Evolutionary conservation across 2,329 filamentous ascomycete genomes (phyloP).

Genomic region (Trichoderma endophyticum): DNA sequence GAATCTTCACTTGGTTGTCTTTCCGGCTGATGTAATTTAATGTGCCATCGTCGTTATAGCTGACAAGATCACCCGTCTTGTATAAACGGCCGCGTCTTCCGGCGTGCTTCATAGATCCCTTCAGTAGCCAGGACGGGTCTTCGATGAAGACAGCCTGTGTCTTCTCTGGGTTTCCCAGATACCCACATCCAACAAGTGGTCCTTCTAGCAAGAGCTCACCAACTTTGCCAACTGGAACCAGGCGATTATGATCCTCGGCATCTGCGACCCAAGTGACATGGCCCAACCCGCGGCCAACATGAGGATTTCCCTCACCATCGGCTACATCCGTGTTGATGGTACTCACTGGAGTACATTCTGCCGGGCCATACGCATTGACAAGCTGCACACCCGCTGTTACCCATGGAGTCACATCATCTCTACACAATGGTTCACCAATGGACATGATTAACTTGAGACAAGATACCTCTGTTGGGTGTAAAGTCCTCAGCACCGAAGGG

Average conservation of each 20-base stretch:
- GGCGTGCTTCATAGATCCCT: constrained; percentile 26
- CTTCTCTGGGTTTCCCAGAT: constrained; percentile 50
- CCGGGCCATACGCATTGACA: constrained; percentile 14
- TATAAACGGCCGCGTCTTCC: no score
- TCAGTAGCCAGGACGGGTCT: constrained; percentile 44
- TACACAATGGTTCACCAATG: constrained; percentile 40
- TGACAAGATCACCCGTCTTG: no score
- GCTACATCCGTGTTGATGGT: constrained; percentile 34
- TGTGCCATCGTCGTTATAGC: no score
- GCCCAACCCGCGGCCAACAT: neutral
- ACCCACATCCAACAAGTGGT: constrained; percentile 52
- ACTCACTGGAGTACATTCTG: constrained; percentile 8
- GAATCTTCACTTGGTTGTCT: constrained; percentile 30
- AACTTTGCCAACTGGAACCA: constrained; percentile 40
- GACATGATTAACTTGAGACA: constrained; percentile 33
- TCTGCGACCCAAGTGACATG: constrained; percentile 39
- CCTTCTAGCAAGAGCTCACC: constrained; percentile 48
- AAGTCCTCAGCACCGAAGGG: neutral
- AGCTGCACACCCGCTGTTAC: constrained; percentile 46
- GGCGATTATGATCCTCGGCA: constrained; percentile 34
- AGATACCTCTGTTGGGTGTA: neutral
- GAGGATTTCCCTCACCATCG: neutral
- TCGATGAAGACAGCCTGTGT: constrained; percentile 50
- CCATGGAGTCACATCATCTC: constrained; percentile 44
- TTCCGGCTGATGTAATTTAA: constrained; percentile 24